These are phyloP conservation scores for Cyanodermella asteris DNA, from an alignment of 2,329 filamentous ascomycete species.

Conservation along the genomic window DNA sequence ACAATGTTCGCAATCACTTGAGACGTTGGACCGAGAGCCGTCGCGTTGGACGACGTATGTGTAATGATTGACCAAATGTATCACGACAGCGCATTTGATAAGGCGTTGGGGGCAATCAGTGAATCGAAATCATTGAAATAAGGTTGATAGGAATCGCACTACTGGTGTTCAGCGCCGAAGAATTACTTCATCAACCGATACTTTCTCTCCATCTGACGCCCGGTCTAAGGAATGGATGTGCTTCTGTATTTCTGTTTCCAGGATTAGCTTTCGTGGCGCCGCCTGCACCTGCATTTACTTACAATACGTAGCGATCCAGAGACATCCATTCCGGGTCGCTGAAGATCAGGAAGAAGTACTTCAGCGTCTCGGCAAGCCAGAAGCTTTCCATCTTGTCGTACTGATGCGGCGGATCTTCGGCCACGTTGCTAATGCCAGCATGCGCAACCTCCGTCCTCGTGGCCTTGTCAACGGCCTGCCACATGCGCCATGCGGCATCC, in stretches of 20 bases:
- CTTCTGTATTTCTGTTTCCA: constrained; percentile 25
- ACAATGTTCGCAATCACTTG: too few relatives aligned
- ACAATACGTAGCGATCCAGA: constrained; percentile 44
- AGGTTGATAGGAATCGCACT: too few relatives aligned
- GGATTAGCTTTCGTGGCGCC: neutral
- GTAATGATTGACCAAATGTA: too few relatives aligned
- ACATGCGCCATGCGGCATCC: constrained; percentile 77
- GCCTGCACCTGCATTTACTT: constrained; percentile 8
- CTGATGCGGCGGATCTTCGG: constrained; percentile 4
- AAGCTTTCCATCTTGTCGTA: constrained; percentile 52
- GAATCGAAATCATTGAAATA: too few relatives aligned
- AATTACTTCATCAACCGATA: too few relatives aligned
- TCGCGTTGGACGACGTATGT: too few relatives aligned
- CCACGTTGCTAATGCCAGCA: constrained; percentile 47
- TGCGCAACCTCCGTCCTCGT: constrained; percentile 47
- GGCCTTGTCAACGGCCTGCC: constrained; percentile 42
- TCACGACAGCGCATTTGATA: too few relatives aligned
- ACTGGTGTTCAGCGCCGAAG: too few relatives aligned
- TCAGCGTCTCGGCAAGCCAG: constrained; percentile 77
- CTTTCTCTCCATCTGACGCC: too few relatives aligned
- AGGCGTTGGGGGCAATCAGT: too few relatives aligned
- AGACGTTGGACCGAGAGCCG: too few relatives aligned
- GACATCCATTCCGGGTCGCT: constrained; percentile 42
- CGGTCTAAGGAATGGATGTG: constrained; percentile 27
- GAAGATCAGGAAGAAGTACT: constrained; percentile 78